Conservation (phyloP, 2,329 filamentous ascomycete species). For the Neonectria coccinea region DNA sequence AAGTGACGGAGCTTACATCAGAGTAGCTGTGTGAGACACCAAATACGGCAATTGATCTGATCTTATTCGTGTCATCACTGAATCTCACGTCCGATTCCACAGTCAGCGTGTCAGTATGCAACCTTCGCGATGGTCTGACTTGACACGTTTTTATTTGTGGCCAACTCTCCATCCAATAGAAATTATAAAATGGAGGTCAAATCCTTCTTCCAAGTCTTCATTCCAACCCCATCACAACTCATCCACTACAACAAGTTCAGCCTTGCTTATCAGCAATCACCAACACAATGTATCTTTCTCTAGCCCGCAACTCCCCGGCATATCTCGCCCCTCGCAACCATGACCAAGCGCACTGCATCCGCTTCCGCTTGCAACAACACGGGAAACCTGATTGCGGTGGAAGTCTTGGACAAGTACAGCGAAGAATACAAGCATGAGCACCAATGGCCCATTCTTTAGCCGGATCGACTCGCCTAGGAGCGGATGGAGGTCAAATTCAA, state of each 20-base stretch:
- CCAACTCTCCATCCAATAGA: background rate
- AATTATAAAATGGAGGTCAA: background rate
- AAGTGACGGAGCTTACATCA: background rate
- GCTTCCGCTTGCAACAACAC: background rate
- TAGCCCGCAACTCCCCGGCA: background rate
- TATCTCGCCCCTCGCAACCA: background rate
- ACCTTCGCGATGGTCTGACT: background rate
- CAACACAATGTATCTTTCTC: background rate
- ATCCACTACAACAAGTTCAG: no score
- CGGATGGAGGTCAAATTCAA: slow-evolving; percentile 11
- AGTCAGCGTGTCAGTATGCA: background rate
- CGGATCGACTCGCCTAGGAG: background rate
- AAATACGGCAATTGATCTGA: background rate
- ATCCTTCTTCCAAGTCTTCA: background rate
- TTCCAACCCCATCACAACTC: background rate
- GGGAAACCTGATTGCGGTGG: background rate
- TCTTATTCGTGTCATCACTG: background rate
- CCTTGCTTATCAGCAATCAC: background rate
- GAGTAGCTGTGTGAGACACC: background rate
- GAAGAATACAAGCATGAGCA: slow-evolving; percentile 29
- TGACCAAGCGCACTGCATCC: slow-evolving; percentile 19
- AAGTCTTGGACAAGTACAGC: slow-evolving; percentile 35
- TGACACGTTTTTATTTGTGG: background rate
- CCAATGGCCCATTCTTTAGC: slow-evolving; percentile 23
- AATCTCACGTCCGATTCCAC: background rate